phyloP scores from a whole-genome alignment of 2,329 filamentous ascomycete genomes.

The Fusarium setosum region DNA sequence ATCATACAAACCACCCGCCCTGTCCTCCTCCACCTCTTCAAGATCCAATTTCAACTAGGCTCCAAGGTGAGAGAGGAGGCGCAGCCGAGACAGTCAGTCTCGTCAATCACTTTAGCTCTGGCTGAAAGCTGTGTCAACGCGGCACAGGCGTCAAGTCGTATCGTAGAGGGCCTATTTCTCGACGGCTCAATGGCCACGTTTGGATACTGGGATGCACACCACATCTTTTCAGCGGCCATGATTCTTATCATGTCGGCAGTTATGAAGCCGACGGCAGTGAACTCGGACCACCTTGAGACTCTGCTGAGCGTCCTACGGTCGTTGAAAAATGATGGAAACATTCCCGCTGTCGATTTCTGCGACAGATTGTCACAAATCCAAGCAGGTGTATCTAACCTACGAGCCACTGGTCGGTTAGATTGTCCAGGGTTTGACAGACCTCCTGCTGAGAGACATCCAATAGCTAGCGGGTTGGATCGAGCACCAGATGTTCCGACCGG shows the following conservation, averaged over 20 bases:
- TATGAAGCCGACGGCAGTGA: constrained; percentile 41
- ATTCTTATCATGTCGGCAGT: constrained; percentile 47
- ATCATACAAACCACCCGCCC: constrained; percentile 49
- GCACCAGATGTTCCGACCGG: background rate
- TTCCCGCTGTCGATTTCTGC: constrained; percentile 45
- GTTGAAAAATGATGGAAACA: constrained; percentile 45
- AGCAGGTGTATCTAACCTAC: constrained; percentile 23
- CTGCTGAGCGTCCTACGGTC: constrained; percentile 44
- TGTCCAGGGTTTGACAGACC: background rate
- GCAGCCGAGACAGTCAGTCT: constrained; percentile 35
- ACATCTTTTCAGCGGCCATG: constrained; percentile 47
- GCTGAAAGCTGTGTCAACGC: constrained; percentile 49
- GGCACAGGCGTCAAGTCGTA: constrained; percentile 42
- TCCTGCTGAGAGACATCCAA: background rate
- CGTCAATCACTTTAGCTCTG: constrained; percentile 45
- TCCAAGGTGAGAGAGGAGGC: constrained; percentile 12
- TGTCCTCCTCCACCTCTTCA: constrained; percentile 46
- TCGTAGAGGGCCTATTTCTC: constrained; percentile 41
- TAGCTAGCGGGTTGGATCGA: background rate
- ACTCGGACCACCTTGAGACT: constrained; percentile 44
- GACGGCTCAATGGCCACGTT: constrained; percentile 41
- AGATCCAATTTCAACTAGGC: constrained; percentile 42
- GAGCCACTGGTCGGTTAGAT: constrained; percentile 25
- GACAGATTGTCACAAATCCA: constrained; percentile 43
- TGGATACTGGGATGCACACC: constrained; percentile 49